phyloP scores from a whole-genome alignment of 2,329 filamentous ascomycete species.

The Pseudofabraea citricarpa region DNA sequence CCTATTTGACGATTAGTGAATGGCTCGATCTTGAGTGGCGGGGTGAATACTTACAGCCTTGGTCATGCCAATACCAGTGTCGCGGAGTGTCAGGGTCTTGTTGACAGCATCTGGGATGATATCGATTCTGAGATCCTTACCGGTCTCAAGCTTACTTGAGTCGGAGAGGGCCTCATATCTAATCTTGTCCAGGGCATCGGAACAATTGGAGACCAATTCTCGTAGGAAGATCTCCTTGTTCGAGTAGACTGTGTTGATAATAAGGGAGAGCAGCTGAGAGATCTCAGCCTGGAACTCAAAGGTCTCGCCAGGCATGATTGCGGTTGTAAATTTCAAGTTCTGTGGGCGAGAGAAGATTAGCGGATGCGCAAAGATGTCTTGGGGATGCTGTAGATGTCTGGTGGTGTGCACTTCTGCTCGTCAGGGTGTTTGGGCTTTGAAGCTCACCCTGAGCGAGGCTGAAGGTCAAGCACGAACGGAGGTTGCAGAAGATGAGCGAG shows the following conservation, averaged over 20 bases:
- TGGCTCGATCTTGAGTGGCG: slow-evolving; percentile 4
- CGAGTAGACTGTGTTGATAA: slow-evolving; percentile 99
- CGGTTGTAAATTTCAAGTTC: slow-evolving; percentile 23
- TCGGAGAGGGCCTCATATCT: slow-evolving; percentile 98
- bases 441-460: slow-evolving; percentile 1
- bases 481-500: not conserved
- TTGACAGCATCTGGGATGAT: slow-evolving; percentile 96
- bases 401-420: not conserved
- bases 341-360: not conserved
- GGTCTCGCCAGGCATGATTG: slow-evolving; percentile 80
- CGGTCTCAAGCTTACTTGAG: slow-evolving; percentile 91
- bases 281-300: slow-evolving; percentile 99
- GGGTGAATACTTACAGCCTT: slow-evolving; percentile 75
- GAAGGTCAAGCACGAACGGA: not conserved
- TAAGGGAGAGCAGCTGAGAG: slow-evolving; percentile 98
- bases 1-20: slow-evolving; percentile 49
- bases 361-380: not conserved
- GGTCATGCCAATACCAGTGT: slow-evolving; percentile 99
- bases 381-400: not conserved
- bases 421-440: not conserved
- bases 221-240: slow-evolving; percentile 99
- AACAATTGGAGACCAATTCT: slow-evolving; percentile 97
- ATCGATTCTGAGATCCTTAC: slow-evolving; percentile 98
- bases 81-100: slow-evolving; percentile 95
- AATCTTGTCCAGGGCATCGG: slow-evolving; percentile 99